These are phyloP conservation scores for Melanogaster broomeanus DNA, from an alignment of 768 basidiomycete species.

Conservation along the genomic window DNA sequence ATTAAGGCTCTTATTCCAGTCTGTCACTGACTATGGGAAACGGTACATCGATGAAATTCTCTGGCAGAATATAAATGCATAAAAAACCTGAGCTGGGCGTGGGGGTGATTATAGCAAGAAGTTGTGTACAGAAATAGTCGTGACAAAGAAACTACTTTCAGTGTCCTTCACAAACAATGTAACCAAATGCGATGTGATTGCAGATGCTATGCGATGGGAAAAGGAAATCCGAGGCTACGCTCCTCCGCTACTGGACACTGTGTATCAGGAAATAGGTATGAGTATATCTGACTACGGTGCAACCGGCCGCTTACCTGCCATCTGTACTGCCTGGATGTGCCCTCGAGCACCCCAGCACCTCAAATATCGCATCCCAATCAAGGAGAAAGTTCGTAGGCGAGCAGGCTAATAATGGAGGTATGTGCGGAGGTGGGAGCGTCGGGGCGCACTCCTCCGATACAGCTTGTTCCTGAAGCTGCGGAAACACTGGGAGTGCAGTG, in stretches of 20 bases:
- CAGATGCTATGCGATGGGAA: neutral
- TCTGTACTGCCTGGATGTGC: neutral
- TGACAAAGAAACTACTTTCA: neutral
- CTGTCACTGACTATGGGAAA: neutral
- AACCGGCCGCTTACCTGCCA: constrained; percentile 13
- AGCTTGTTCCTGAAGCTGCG: constrained; percentile 6
- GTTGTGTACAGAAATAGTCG: neutral
- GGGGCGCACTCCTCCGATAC: constrained; percentile 2
- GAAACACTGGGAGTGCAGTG: neutral
- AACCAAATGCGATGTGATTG: too few relatives aligned
- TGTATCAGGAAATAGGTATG: constrained; percentile 4
- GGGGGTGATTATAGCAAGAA: neutral
- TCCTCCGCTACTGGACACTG: neutral
- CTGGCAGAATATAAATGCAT: neutral
- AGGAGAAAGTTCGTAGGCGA: constrained; percentile 22
- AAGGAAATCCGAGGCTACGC: neutral
- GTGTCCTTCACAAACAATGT: neutral
- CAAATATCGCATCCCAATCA: constrained; percentile 35
- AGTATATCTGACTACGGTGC: neutral
- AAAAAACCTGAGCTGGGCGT: neutral
- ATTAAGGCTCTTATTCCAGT: neutral
- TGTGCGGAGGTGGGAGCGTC: neutral
- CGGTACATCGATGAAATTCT: neutral
- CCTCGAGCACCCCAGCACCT: constrained; percentile 22
- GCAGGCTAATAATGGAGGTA: constrained; percentile 1